Conservation (phyloP, 306 rosid genomes). For the Carpinus fangiana region DNA sequence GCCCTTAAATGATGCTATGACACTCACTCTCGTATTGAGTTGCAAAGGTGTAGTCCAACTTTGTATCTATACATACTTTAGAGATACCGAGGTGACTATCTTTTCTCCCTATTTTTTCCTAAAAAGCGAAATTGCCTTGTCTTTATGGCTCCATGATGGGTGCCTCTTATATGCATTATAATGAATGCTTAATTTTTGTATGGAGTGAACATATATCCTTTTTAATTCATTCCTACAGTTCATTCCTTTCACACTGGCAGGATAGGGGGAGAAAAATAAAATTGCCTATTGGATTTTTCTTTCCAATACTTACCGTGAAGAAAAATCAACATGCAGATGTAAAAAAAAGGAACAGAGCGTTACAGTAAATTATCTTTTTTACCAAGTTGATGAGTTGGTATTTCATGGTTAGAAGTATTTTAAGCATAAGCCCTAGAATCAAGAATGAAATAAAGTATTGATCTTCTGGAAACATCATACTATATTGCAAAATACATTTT, state of each 20-base stretch:
- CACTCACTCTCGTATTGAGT: constrained; percentile 52
- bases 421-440: too few relatives aligned
- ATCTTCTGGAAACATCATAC: too few relatives aligned
- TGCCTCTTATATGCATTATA: not conserved
- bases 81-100: constrained; percentile 29
- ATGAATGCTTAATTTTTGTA: not conserved
- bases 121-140: not conserved
- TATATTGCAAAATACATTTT: too few relatives aligned
- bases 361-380: too few relatives aligned
- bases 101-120: not conserved
- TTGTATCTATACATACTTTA: not conserved
- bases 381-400: too few relatives aligned
- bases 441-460: too few relatives aligned
- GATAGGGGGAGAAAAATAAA: not conserved
- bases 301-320: too few relatives aligned
- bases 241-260: not conserved
- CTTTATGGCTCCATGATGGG: not conserved
- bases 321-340: too few relatives aligned
- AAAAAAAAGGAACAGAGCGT: too few relatives aligned
- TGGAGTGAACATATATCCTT: not conserved
- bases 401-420: too few relatives aligned
- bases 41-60: constrained; percentile 62
- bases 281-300: too few relatives aligned
- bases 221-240: not conserved
- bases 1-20: constrained; percentile 45